These are phyloP conservation scores for Starmera quercuum DNA, from an alignment of 805 yeast genomes.

Conservation along the genomic window DNA sequence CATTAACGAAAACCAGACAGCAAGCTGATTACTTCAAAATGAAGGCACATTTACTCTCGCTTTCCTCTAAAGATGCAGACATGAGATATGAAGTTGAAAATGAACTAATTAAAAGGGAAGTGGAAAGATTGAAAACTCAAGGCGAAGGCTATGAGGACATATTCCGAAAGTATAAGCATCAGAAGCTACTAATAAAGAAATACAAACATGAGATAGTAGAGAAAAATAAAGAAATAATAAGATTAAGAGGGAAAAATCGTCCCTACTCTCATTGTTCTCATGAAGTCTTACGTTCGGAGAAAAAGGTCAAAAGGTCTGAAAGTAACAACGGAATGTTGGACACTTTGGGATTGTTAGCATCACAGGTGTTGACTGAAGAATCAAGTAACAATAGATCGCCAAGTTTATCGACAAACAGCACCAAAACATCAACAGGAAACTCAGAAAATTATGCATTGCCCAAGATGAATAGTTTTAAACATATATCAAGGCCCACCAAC, in stretches of 20 bases:
- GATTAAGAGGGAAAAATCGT: slow-evolving; percentile 24
- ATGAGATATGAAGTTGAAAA: slow-evolving; percentile 42
- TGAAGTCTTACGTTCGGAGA: no score
- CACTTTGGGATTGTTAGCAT: slow-evolving; percentile 47
- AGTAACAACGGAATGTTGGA: slow-evolving; percentile 28
- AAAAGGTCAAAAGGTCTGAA: neutral
- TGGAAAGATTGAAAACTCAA: slow-evolving; percentile 30
- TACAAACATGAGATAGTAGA: slow-evolving; percentile 34
- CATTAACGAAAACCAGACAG: slow-evolving; percentile 2
- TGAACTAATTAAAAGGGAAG: slow-evolving; percentile 35
- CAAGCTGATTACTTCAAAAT: slow-evolving; percentile 27
- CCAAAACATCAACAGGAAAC: neutral
- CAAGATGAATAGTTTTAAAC: slow-evolving; percentile 4
- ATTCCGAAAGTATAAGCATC: slow-evolving; percentile 28
- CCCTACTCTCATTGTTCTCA: no score
- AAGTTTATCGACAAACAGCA: neutral
- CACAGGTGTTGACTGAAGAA: slow-evolving; percentile 40
- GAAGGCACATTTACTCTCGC: slow-evolving; percentile 31
- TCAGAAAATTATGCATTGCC: slow-evolving; percentile 1
- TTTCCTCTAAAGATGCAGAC: slow-evolving; percentile 35
- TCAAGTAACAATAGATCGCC: no score
- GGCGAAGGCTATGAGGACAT: slow-evolving; percentile 25
- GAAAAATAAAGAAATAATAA: slow-evolving; percentile 37
- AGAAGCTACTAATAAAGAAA: slow-evolving; percentile 36
- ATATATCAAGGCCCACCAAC: neutral